Evolutionary conservation across 1,284 basidiomycete genomes (phyloP).

Genomic region (Ceratobasidium sp.): DNA sequence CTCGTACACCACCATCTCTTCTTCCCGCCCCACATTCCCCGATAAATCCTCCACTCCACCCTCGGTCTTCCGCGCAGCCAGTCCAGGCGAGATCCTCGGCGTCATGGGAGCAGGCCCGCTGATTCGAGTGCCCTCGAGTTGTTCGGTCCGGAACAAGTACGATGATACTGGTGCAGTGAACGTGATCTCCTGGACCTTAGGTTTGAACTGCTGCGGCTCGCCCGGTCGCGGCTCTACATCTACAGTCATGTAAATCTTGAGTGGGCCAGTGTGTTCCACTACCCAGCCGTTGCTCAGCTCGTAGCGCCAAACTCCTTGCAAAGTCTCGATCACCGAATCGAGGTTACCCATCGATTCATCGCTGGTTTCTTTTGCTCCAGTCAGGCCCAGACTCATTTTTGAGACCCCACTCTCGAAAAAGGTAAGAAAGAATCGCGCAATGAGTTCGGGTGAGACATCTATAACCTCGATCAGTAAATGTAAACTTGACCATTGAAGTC

Average conservation of each 20-base stretch:
- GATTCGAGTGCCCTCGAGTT: conserved; percentile 18
- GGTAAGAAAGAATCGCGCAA: conserved; percentile 33
- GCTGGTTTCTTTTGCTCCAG: conserved; percentile 10
- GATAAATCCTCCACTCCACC: not conserved
- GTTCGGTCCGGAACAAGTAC: conserved; percentile 18
- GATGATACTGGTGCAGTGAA: conserved; percentile 25
- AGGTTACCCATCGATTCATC: not conserved
- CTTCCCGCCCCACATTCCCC: conserved; percentile 6
- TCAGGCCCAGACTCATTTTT: conserved; percentile 31
- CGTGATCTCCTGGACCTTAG: conserved; percentile 15
- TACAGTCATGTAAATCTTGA: not conserved
- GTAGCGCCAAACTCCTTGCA: conserved; percentile 29
- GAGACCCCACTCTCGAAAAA: conserved; percentile 25
- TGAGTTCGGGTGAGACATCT: conserved; percentile 31
- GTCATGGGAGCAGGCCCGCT: conserved; percentile 26
- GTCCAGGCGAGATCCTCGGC: conserved; percentile 36
- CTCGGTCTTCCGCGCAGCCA: conserved; percentile 22
- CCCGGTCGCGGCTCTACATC: not conserved
- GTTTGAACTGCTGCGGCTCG: conserved; percentile 10
- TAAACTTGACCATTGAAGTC: not conserved
- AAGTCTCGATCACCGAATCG: conserved; percentile 1
- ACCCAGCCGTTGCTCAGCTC: conserved; percentile 36
- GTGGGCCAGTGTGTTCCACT: conserved; percentile 23
- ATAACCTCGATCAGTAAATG: not conserved
- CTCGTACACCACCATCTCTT: conserved; percentile 24